phyloP scores from a whole-genome alignment of 164 flowering plant genomes.

The Aristolochia fimbriata region DNA sequence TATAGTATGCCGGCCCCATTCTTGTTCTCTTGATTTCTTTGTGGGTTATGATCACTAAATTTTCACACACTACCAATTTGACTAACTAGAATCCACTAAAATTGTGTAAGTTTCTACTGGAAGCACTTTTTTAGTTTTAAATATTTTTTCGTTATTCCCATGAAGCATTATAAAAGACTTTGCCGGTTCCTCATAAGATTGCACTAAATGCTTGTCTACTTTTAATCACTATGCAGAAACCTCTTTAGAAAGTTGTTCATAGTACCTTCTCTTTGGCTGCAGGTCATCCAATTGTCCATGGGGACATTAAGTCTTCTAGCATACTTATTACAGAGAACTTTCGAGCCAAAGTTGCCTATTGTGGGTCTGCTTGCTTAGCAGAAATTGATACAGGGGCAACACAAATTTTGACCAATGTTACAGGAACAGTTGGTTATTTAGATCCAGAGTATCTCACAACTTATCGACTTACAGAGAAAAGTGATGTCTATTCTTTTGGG shows the following conservation, averaged over 20 bases:
- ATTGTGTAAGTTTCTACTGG: too few relatives aligned
- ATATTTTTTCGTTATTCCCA: too few relatives aligned
- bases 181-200: too few relatives aligned
- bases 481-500: slow-evolving; percentile 95
- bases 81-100: too few relatives aligned
- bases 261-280: slow-evolving; percentile 14
- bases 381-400: slow-evolving; percentile 63
- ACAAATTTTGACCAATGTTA: slow-evolving; percentile 89
- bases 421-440: slow-evolving; percentile 95
- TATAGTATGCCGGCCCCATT: too few relatives aligned
- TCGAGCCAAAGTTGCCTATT: slow-evolving; percentile 90
- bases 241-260: background rate
- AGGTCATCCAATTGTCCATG: slow-evolving; percentile 93
- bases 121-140: too few relatives aligned
- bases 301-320: slow-evolving; percentile 95
- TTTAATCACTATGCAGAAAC: too few relatives aligned
- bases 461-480: slow-evolving; percentile 89
- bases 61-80: too few relatives aligned
- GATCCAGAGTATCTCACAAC: slow-evolving; percentile 90
- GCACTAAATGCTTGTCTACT: too few relatives aligned
- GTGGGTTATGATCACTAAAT: too few relatives aligned
- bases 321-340: slow-evolving; percentile 76
- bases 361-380: slow-evolving; percentile 81
- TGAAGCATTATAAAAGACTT: too few relatives aligned
- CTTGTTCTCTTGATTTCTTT: too few relatives aligned